Conservation (phyloP, 331 rosid genomes). For the Dryas integrifolia region DNA sequence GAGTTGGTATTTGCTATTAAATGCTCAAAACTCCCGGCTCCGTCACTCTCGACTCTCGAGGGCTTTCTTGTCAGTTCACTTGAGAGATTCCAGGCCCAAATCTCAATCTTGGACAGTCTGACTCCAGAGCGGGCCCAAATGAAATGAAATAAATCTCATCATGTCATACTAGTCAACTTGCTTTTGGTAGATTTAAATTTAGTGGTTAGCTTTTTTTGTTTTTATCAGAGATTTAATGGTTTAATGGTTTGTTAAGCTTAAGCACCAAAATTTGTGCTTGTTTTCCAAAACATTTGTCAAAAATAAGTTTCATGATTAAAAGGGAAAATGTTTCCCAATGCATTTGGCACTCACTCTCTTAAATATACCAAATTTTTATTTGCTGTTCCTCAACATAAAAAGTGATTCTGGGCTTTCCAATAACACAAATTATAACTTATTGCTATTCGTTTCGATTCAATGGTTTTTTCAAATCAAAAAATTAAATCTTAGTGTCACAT, state of each 20-base stretch:
- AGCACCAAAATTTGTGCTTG: background rate
- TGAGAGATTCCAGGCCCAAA: background rate
- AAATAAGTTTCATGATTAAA: too few species aligned
- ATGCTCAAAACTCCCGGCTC: conserved; percentile 3
- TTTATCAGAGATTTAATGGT: too few species aligned
- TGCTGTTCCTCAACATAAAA: background rate
- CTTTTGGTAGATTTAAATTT: too few species aligned
- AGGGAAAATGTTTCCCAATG: too few species aligned
- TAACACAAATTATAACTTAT: background rate
- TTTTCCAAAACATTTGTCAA: background rate
- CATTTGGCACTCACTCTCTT: background rate
- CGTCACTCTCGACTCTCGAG: conserved; percentile 12
- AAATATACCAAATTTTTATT: background rate
- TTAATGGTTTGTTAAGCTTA: background rate
- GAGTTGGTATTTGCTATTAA: background rate
- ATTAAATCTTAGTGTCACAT: background rate
- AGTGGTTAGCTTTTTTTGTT: too few species aligned
- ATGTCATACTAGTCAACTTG: too few species aligned
- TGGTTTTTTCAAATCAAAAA: too few species aligned
- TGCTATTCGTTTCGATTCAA: background rate
- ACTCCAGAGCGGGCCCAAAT: too few species aligned
- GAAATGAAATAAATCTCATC: too few species aligned
- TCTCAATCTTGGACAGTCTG: background rate
- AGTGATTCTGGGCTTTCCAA: background rate
- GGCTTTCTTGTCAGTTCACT: conserved; percentile 22